A percentile compares a stretch with the other conserved stretches of the same genome.
Evolutionary conservation across 2,329 filamentous ascomycete genomes (phyloP).

Genomic region (Botrytis porri): DNA sequence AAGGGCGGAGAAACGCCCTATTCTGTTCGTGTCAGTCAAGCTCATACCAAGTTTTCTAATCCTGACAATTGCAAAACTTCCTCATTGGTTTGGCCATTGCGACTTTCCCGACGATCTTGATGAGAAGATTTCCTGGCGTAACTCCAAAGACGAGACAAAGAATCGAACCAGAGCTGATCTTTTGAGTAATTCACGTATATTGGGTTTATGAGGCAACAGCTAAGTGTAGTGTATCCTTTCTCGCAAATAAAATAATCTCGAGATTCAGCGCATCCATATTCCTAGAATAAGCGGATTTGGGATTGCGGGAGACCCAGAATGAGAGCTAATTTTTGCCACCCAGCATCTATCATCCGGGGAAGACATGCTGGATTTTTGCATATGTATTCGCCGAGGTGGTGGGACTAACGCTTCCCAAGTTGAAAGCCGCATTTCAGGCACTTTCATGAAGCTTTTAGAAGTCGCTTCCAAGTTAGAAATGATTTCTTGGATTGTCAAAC

Average conservation of each 20-base stretch:
- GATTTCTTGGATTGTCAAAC: neutral
- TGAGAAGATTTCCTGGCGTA: neutral
- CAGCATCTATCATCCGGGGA: neutral
- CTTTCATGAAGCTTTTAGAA: neutral
- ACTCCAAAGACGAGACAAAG: neutral
- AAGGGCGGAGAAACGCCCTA: neutral
- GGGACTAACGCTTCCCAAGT: neutral
- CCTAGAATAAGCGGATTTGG: neutral
- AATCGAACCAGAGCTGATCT: neutral
- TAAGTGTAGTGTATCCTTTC: neutral
- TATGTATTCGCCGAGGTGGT: neutral
- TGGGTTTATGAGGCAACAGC: neutral
- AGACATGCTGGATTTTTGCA: neutral
- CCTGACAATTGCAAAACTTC: neutral
- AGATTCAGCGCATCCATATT: neutral
- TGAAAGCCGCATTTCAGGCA: neutral
- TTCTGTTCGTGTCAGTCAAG: neutral
- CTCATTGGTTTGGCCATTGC: neutral
- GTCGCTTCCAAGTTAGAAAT: neutral
- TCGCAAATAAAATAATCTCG: neutral
- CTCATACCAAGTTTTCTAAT: neutral
- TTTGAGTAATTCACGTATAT: neutral
- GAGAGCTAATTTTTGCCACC: neutral
- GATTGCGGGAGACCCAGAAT: neutral
- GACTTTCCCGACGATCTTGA: neutral